phyloP scores from a whole-genome alignment of 2,329 filamentous ascomycete genomes.

The Remersonia thermophila region DNA sequence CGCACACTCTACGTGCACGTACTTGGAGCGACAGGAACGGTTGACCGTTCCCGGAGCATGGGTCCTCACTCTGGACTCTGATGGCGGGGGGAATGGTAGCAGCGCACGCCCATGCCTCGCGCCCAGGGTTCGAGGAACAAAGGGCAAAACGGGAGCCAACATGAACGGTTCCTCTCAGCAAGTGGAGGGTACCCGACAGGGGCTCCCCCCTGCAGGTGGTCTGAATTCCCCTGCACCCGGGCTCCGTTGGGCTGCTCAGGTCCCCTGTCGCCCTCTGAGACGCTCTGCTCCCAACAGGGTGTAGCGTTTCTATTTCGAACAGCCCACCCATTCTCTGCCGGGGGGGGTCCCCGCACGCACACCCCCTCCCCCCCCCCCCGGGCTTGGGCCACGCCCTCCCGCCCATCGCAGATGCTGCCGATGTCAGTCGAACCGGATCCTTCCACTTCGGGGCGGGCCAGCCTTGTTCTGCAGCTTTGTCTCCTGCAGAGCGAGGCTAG shows the following conservation, averaged over 20 bases:
- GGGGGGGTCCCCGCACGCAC: conserved; percentile 4
- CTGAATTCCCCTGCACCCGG: conserved; percentile 8
- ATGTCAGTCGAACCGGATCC: conserved; percentile 9
- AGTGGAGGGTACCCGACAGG: too few relatives aligned
- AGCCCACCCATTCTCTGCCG: conserved; percentile 11
- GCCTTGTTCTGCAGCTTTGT: conserved; percentile 10
- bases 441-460: conserved; percentile 16
- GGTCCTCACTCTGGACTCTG: too few relatives aligned
- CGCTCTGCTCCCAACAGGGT: conserved; percentile 11
- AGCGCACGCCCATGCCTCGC: too few relatives aligned
- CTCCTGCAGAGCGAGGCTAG: conserved; percentile 4
- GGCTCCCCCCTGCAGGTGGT: too few relatives aligned
- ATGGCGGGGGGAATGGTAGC: too few relatives aligned
- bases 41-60: too few relatives aligned
- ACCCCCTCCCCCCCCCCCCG: conserved; percentile 8
- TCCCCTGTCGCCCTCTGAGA: conserved; percentile 8
- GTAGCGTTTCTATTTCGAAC: conserved; percentile 16
- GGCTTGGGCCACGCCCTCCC: conserved; percentile 11
- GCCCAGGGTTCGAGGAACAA: too few relatives aligned
- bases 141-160: too few relatives aligned
- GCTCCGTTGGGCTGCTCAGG: conserved; percentile 16
- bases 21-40: too few relatives aligned
- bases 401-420: conserved; percentile 6
- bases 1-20: too few relatives aligned
- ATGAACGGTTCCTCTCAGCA: too few relatives aligned